phyloP scores from a whole-genome alignment of 352 stramenopile species.

The Pythium rishiriense region DNA sequence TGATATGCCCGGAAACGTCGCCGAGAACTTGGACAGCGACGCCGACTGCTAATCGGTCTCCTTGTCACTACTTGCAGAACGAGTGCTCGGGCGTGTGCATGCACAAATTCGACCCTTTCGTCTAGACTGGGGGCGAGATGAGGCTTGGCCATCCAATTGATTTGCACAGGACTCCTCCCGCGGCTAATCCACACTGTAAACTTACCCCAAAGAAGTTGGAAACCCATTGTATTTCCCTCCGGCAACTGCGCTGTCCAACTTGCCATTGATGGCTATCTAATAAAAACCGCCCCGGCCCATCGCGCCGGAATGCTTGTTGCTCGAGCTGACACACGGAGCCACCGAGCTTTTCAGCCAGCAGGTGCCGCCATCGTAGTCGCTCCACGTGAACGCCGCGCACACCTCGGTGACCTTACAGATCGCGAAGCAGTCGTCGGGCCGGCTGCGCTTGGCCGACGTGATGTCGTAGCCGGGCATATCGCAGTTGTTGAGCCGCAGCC shows the following conservation, averaged over 20 bases:
- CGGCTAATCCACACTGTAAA: too few relatives aligned
- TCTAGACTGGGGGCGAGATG: too few relatives aligned
- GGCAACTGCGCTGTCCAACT: background rate
- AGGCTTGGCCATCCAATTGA: too few relatives aligned
- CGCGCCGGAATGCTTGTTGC: background rate
- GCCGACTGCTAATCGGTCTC: too few relatives aligned
- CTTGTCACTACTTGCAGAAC: too few relatives aligned
- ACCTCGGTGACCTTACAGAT: background rate
- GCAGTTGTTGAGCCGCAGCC: background rate
- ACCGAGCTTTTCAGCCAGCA: slow-evolving; percentile 50
- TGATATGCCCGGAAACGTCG: too few relatives aligned
- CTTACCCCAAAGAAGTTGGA: background rate
- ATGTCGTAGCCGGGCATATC: slow-evolving; percentile 11
- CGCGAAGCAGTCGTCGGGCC: background rate
- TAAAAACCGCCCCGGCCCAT: background rate
- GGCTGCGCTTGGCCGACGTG: background rate
- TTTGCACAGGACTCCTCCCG: too few relatives aligned
- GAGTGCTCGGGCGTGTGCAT: too few relatives aligned
- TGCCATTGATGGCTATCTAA: background rate
- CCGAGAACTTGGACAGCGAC: too few relatives aligned
- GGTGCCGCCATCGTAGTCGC: slow-evolving; percentile 45
- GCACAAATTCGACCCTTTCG: too few relatives aligned
- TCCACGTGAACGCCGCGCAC: slow-evolving; percentile 34
- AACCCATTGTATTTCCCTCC: background rate
- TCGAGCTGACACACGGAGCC: background rate